phyloP scores from a whole-genome alignment of 371 early-diverging fungal species.

The Lichtheimia ornata region DNA sequence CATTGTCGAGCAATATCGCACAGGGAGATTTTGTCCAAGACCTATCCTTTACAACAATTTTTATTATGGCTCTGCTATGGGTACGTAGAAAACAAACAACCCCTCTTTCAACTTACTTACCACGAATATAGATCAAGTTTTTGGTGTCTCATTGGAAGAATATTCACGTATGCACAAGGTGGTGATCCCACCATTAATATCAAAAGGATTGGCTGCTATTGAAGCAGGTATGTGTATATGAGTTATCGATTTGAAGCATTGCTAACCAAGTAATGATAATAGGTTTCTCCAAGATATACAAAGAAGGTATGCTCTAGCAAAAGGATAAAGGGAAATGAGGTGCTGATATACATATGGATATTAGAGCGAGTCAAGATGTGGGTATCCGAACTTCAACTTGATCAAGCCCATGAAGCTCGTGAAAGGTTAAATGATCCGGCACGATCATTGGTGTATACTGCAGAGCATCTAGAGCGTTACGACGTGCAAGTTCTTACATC shows the following conservation, averaged over 20 bases:
- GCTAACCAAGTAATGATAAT: background rate
- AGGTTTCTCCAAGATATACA: conserved; percentile 27
- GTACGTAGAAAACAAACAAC: conserved; percentile 19
- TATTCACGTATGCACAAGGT: conserved; percentile 56
- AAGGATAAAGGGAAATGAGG: background rate
- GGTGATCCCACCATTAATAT: conserved; percentile 61
- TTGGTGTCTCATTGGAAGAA: conserved; percentile 74
- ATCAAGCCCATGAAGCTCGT: conserved; percentile 63
- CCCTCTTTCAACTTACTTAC: background rate
- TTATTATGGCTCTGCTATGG: conserved; percentile 59
- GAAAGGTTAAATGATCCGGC: conserved; percentile 52
- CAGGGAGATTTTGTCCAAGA: conserved; percentile 67
- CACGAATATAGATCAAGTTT: conserved; percentile 59
- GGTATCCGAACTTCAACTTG: conserved; percentile 60
- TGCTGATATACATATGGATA: background rate
- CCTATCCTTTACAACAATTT: conserved; percentile 65
- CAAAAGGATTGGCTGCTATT: conserved; percentile 46
- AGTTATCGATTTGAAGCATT: no score
- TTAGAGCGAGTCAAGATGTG: conserved; percentile 48
- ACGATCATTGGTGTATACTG: conserved; percentile 38
- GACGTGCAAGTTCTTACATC: conserved; percentile 66
- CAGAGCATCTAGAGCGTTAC: conserved; percentile 53
- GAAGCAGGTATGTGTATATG: conserved; percentile 32
- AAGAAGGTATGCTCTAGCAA: conserved; percentile 31
- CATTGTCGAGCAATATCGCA: conserved; percentile 70